phyloP scores from a whole-genome alignment of 768 basidiomycete species.

The Termitomyces eurrhizus region DNA sequence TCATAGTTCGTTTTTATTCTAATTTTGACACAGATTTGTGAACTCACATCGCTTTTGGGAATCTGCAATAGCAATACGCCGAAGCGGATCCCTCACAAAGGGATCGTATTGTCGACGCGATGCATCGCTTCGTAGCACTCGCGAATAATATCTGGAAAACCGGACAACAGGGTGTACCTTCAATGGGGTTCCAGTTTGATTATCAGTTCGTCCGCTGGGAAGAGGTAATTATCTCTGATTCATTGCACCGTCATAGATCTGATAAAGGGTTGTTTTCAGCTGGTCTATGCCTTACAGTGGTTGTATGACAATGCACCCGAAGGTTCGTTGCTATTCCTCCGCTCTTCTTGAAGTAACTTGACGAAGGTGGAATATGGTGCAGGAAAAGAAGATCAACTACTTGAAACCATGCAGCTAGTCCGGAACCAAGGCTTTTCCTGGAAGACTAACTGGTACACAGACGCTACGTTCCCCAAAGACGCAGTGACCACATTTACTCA shows the following conservation, averaged over 20 bases:
- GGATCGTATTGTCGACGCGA: constrained; percentile 31
- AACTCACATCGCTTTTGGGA: neutral
- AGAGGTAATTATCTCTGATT: constrained; percentile 23
- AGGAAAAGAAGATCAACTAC: constrained; percentile 32
- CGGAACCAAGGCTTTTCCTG: constrained; percentile 35
- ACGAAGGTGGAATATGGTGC: neutral
- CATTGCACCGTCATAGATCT: neutral
- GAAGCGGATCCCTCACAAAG: constrained; percentile 36
- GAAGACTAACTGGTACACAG: constrained; percentile 38
- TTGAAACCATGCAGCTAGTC: constrained; percentile 39
- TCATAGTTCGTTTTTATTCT: constrained; percentile 28
- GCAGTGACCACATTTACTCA: constrained; percentile 25
- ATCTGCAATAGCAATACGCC: constrained; percentile 34
- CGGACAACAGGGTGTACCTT: constrained; percentile 29
- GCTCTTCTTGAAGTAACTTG: neutral
- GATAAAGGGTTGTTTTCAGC: constrained; percentile 13
- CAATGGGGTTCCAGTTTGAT: constrained; percentile 37
- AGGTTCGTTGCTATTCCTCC: constrained; percentile 19
- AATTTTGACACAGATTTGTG: neutral
- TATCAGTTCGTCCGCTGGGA: constrained; percentile 42
- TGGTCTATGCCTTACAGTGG: constrained; percentile 36
- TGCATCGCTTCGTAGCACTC: constrained; percentile 33
- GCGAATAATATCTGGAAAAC: constrained; percentile 33
- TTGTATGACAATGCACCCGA: constrained; percentile 36
- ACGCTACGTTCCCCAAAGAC: constrained; percentile 30